Base-by-base conservation (phyloP, 2,329 filamentous ascomycete genomes). In the Tympanopsis confertula region DNA sequence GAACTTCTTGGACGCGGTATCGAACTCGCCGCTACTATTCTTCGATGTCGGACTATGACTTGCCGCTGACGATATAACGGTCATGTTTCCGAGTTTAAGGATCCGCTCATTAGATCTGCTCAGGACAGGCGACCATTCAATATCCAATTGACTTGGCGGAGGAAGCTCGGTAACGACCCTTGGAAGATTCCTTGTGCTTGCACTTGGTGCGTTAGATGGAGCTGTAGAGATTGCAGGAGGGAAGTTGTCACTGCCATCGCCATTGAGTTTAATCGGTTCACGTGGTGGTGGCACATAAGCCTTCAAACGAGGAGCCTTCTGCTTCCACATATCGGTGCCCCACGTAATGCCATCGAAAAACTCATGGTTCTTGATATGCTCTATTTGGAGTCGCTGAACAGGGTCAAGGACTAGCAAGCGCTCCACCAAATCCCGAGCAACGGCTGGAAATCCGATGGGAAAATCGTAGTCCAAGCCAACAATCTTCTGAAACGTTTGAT, bases 401-500 rank as follows among this genome's bases (percentile, higher is more conserved):
- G 91, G 91, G 47, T 98, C 91, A 26, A 95, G 66, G 1, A 98
- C 89, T 13, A 98, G 66, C 33, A 94, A 76, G 44, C 91, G 74
- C 57, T 96, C 89, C 1, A 98, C 81, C 13, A 98, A 67, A 57
- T 98, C 91, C 42, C 80, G 79, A 15, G 91, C 91, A 2, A 86
- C 74, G 4, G 79, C 66, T 2, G 91, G 91, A 49, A 98, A 98
- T 2, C 86, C 87, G 19, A 75, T 62, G 0, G 91, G 91, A 45
- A 96, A 98, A 35, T 89, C 82, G 54, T 96, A 98, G 39, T 98
- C 89, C 32, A 98, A 68, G 20, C 74, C 82, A 38, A 98, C 86
- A 53, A 98, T 98, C 61, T 96, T 98, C 57, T 98, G 91, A 54
- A 98, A 98, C 0, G 91, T 98, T 53, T 91, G 71, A 51, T 96